Conservation (phyloP, 495 filamentous ascomycete genomes). For the Cercophora scortea region DNA sequence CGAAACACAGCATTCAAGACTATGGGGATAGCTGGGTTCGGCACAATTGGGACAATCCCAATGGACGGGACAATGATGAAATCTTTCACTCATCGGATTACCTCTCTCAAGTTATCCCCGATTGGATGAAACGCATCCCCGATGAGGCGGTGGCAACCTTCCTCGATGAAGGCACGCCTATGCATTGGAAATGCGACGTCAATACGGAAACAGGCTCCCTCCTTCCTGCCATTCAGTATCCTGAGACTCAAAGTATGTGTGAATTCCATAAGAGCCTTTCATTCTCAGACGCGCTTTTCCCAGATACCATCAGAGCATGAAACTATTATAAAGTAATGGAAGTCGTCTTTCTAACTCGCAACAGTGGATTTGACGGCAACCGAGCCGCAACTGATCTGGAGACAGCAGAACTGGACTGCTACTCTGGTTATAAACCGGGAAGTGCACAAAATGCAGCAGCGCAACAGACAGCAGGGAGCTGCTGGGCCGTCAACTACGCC, state of each 20-base stretch:
- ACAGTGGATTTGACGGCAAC: background rate
- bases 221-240: slow-evolving; percentile 15
- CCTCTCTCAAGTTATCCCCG: slow-evolving; percentile 1
- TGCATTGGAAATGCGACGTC: slow-evolving; percentile 23
- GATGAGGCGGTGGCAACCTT: slow-evolving; percentile 8
- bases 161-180: background rate
- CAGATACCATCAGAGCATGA: too few species aligned
- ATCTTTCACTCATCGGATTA: background rate
- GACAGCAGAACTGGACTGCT: slow-evolving; percentile 11
- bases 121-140: slow-evolving; percentile 5
- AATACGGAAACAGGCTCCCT: slow-evolving; percentile 22
- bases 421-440: background rate
- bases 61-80: slow-evolving; percentile 3
- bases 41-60: slow-evolving; percentile 1
- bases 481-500: too few species aligned
- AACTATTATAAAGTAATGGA: too few species aligned
- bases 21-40: background rate
- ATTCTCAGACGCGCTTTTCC: too few species aligned
- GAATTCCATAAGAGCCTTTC: too few species aligned
- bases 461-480: too few species aligned
- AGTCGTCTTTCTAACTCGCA: too few species aligned
- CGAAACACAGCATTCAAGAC: slow-evolving; percentile 1
- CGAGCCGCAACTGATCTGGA: slow-evolving; percentile 5
- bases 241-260: slow-evolving; percentile 9
- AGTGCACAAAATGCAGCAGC: background rate